Conservation (phyloP, 2,329 filamentous ascomycete species). For the Claviceps sp. region DNA sequence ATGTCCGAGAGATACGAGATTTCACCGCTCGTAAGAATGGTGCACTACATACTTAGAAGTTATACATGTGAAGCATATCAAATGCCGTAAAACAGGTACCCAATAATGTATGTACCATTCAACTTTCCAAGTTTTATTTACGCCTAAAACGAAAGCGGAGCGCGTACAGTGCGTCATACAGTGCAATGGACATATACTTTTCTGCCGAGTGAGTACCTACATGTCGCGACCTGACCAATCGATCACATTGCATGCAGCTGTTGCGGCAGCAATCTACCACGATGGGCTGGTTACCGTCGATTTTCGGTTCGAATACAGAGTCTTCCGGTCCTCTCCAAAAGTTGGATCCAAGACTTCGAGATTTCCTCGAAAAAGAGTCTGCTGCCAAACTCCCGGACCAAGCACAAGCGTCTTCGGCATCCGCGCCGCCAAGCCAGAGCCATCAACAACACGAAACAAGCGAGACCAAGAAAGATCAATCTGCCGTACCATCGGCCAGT, state of each 20-base stretch:
- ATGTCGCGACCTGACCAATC: no score
- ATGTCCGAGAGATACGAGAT: no score
- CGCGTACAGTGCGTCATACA: not conserved
- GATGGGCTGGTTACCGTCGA: constrained; percentile 47
- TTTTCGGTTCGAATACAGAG: constrained; percentile 34
- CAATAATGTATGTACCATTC: no score
- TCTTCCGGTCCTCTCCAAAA: constrained; percentile 49
- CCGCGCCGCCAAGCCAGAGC: constrained; percentile 6
- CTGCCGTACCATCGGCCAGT: constrained; percentile 33
- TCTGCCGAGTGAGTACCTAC: no score
- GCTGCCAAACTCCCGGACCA: constrained; percentile 50
- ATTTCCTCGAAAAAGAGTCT: constrained; percentile 74
- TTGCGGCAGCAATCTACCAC: constrained; percentile 2
- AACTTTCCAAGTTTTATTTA: not conserved
- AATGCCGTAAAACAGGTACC: no score
- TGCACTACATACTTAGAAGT: no score
- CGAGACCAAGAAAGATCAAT: constrained; percentile 8
- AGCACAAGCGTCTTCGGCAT: constrained; percentile 8
- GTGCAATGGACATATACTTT: not conserved
- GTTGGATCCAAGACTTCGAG: constrained; percentile 70
- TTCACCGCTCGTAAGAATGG: no score
- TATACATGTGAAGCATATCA: no score
- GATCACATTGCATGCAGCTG: not conserved
- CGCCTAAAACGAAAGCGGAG: not conserved
- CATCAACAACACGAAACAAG: constrained; percentile 8